Percentiles rank a stretch among this genome's conserved stretches.
phyloP scores from a whole-genome alignment of 139 green algal genomes.

The Raphidocelis subcapitata region DNA sequence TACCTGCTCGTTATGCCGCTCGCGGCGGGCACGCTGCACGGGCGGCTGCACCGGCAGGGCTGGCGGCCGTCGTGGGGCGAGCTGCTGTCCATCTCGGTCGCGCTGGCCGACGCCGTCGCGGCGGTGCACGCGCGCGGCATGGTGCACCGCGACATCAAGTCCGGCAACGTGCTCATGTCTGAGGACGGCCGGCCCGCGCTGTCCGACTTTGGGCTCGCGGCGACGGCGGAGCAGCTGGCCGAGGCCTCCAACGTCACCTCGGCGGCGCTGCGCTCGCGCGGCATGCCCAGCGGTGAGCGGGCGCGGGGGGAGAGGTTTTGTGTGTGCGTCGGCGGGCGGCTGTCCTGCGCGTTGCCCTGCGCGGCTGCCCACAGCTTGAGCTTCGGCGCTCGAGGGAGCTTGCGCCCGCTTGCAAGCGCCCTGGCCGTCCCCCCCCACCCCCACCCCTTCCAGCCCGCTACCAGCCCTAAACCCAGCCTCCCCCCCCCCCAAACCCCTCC shows the following conservation, averaged over 20 bases:
- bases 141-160: constrained; percentile 84
- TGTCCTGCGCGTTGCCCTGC: too few species aligned
- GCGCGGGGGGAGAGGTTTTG: neutral
- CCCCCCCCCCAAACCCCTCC: too few species aligned
- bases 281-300: constrained; percentile 48
- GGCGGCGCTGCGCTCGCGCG: constrained; percentile 11
- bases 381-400: too few species aligned
- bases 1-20: constrained; percentile 71
- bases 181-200: constrained; percentile 27
- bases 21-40: constrained; percentile 44
- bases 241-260: constrained; percentile 27
- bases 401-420: too few species aligned
- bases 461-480: too few species aligned
- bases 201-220: constrained; percentile 65
- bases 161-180: constrained; percentile 67
- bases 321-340: too few species aligned
- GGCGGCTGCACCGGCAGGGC: constrained; percentile 53
- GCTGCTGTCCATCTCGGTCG: constrained; percentile 40
- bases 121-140: constrained; percentile 62
- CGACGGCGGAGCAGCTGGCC: constrained; percentile 6
- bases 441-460: too few species aligned
- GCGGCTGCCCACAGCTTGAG: too few species aligned
- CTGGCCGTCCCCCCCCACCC: too few species aligned
- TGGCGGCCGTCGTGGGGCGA: constrained; percentile 52
- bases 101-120: constrained; percentile 52